Conservation (phyloP, 441 rosid genomes). For the Adansonia rubrostipa region DNA sequence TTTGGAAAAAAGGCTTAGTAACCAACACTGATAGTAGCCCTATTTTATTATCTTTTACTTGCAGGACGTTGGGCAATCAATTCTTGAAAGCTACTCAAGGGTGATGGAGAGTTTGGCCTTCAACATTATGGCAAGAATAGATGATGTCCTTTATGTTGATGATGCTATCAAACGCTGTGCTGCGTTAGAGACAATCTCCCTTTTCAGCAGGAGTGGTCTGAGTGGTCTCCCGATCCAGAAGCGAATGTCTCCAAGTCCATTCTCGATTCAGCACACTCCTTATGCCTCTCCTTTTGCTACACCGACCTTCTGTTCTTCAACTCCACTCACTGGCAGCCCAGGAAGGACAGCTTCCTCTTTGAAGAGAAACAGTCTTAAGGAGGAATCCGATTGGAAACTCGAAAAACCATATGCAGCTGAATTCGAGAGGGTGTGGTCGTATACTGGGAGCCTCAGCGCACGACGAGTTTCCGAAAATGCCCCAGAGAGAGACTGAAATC, state of each 20-base stretch:
- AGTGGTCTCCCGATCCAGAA: constrained; percentile 72
- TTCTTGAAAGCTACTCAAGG: constrained; percentile 94
- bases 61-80: constrained; percentile 96
- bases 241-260: constrained; percentile 69
- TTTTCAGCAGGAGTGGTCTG: constrained; percentile 63
- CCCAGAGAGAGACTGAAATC: constrained; percentile 72
- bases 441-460: constrained; percentile 68
- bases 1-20: background rate
- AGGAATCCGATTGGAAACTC: constrained; percentile 41
- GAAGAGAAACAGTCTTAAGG: constrained; percentile 46
- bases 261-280: constrained; percentile 69
- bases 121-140: constrained; percentile 93
- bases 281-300: constrained; percentile 74
- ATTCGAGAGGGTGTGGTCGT: constrained; percentile 74
- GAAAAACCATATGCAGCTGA: constrained; percentile 49
- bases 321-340: constrained; percentile 72
- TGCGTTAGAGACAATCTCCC: constrained; percentile 58
- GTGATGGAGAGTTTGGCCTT: constrained; percentile 97
- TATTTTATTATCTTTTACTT: background rate
- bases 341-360: constrained; percentile 50
- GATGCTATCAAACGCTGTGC: constrained; percentile 67
- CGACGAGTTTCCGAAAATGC: constrained; percentile 69
- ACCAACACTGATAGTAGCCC: background rate
- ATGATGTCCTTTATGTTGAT: constrained; percentile 84
- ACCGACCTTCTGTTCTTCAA: constrained; percentile 62